Base-by-base conservation (phyloP, 163 green algal genomes). In the Scenedesmus sp. region DNA sequence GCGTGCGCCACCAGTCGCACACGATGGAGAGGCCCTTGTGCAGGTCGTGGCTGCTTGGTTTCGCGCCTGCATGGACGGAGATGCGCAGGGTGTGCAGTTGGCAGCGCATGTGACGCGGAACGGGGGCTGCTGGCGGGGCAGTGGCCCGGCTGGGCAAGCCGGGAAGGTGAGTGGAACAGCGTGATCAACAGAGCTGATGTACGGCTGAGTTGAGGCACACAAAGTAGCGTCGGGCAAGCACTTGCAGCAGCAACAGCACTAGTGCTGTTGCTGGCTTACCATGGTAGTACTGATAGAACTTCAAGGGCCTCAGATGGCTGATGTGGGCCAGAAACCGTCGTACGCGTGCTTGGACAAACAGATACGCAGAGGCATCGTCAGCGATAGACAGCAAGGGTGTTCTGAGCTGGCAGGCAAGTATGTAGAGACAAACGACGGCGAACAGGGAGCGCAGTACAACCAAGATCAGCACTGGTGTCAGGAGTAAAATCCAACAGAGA, bases 1-100 rank as follows among this genome's bases (percentile, higher is more conserved):
- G 81, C 6, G 81, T 86, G n/a, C 46, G 46, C 81, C 81, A 86
- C 81, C 81, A 86, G 81, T 86, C 81, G n/a, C 81, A 86, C 15
- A 86, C 81, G n/a, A 86, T 86, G 40, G 81, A 86, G 30, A 86
- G n/a, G 49, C 81, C 81, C n/a, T 70, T 43, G 37, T 68, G 73
- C 1, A 86, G 13, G 18, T 73, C 81, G 49, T 56, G 49, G 33
- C 13, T 37, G 33, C 40, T 44, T 46, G 81, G 81, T 43, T 86
- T 86, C 13, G 46, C n/a, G n/a, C 81, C 81, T 86, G 46, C 18
- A 44, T 3, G 80, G n/a, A 30, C 13, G 49, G 56, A 26, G 65
- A 18, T 20, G 59, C 24, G 26, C 30, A 37, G 26, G 30, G 30
- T 76, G 65, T 76, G 59, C n/a, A 70, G 10, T 20, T 53, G 6